Conservation (phyloP, 305 asterid species). For the Solanum chacoense region DNA sequence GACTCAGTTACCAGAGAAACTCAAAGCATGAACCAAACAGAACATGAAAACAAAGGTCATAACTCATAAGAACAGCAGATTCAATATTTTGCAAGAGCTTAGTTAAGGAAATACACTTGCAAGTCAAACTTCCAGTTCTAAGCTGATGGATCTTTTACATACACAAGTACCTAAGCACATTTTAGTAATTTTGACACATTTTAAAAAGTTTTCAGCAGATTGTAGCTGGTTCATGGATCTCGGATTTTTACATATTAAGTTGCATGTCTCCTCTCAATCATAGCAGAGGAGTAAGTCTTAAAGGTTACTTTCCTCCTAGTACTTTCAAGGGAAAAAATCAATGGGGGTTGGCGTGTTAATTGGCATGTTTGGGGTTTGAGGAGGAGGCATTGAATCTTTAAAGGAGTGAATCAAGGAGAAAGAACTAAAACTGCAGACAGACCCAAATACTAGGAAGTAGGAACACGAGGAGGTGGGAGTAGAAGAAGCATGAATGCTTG, state of each 20-base stretch:
- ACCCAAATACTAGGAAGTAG: background rate
- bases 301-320: background rate
- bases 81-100: background rate
- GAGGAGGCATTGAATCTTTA: background rate
- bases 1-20: background rate
- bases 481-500: background rate
- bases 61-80: background rate
- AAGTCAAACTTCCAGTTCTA: background rate
- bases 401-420: background rate
- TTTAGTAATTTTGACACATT: background rate
- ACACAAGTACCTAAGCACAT: background rate
- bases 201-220: background rate
- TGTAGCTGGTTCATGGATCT: background rate
- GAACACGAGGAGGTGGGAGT: background rate
- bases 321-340: background rate
- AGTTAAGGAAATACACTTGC: background rate
- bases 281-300: background rate
- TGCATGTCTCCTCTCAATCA: background rate
- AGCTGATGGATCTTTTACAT: background rate
- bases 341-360: background rate
- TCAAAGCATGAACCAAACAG: background rate
- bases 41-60: background rate
- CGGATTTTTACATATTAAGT: background rate
- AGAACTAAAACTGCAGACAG: background rate
- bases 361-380: background rate